phyloP scores from a whole-genome alignment of 1,139 yeast genomes.

The Yamadazyma taylorii region DNA sequence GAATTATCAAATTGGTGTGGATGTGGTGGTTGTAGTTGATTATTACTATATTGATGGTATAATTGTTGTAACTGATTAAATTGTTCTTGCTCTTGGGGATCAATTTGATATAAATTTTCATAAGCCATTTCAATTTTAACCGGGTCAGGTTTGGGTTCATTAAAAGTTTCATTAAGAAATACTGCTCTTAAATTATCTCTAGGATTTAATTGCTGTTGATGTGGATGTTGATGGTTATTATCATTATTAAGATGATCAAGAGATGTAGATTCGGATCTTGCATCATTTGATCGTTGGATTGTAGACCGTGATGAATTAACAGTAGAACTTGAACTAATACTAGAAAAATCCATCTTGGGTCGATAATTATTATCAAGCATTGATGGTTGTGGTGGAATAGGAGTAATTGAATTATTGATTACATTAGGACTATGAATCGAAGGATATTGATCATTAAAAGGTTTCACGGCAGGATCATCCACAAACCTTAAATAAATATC shows the following conservation, averaged over 20 bases:
- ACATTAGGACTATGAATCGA: too few species aligned
- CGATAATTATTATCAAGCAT: too few species aligned
- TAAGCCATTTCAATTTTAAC: neutral
- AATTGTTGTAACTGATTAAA: constrained; percentile 2
- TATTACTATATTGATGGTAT: neutral
- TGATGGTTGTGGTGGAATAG: neutral
- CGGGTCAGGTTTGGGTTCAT: neutral
- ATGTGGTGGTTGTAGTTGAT: constrained; percentile 1
- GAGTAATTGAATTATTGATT: too few species aligned
- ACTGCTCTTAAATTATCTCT: constrained; percentile 22
- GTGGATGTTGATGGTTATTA: too few species aligned
- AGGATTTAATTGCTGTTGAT: constrained; percentile 17
- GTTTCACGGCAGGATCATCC: neutral
- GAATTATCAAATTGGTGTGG: constrained; percentile 1
- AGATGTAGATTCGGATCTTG: too few species aligned
- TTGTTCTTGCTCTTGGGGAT: constrained; percentile 3
- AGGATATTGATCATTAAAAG: neutral
- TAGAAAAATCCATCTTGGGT: constrained; percentile 1
- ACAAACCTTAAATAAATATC: constrained; percentile 4
- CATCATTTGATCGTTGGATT: constrained; percentile 14
- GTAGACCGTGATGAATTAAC: neutral
- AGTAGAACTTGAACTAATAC: constrained; percentile 5
- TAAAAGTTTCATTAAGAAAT: constrained; percentile 13
- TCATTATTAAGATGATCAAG: too few species aligned
- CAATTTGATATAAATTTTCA: constrained; percentile 1